phyloP scores from a whole-genome alignment of 345 rosid genomes.

The Eucalyptus tenuipes region DNA sequence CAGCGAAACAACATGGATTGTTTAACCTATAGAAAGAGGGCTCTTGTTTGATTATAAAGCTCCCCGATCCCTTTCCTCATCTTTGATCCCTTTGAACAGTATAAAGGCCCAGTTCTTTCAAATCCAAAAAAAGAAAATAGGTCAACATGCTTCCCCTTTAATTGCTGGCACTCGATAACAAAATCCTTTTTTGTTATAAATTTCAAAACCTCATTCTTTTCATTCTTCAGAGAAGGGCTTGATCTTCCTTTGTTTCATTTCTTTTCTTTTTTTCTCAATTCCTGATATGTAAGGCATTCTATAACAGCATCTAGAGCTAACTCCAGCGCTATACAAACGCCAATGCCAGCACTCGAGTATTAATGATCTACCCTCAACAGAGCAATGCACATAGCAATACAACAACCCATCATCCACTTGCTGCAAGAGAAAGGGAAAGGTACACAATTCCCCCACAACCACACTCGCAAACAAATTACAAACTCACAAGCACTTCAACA shows the following conservation, averaged over 20 bases:
- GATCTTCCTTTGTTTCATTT: not conserved
- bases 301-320: not conserved
- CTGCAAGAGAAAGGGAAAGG: not conserved
- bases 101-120: not conserved
- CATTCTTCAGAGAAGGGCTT: not conserved
- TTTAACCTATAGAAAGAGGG: not conserved
- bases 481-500: not conserved
- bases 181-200: not conserved
- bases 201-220: not conserved
- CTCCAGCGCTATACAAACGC: not conserved
- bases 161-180: not conserved
- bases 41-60: not conserved
- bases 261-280: not conserved
- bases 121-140: not conserved
- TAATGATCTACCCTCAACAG: not conserved
- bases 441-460: not conserved
- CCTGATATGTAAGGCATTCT: not conserved
- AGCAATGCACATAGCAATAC: not conserved
- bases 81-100: not conserved
- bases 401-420: not conserved
- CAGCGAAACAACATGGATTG: not conserved
- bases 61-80: not conserved
- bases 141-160: not conserved
- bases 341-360: not conserved
- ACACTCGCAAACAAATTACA: not conserved